A percentile compares a stretch with the other conserved stretches of the same genome.
phyloP scores from a whole-genome alignment of 805 yeast species.

The Metschnikowia rubicola region DNA sequence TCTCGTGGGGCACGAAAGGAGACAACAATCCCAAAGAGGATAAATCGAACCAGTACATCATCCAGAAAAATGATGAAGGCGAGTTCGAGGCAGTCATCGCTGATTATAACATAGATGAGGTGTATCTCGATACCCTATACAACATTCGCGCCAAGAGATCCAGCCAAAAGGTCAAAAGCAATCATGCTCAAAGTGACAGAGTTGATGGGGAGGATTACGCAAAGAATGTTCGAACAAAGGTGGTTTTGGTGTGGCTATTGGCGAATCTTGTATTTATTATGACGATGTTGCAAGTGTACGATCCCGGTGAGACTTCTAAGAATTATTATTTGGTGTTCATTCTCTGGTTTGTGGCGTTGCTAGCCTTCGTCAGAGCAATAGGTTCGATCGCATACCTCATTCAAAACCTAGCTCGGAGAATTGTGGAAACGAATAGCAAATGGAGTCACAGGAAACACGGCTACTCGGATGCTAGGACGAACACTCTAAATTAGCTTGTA shows the following conservation, averaged over 20 bases:
- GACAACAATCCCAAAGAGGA: conserved; percentile 66
- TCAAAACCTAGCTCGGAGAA: conserved; percentile 33
- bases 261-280: conserved; percentile 76
- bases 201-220: conserved; percentile 77
- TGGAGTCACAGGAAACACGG: conserved; percentile 41
- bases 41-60: conserved; percentile 76
- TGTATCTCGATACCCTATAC: conserved; percentile 70
- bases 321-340: conserved; percentile 81
- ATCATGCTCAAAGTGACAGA: conserved; percentile 20
- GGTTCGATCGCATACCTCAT: conserved; percentile 76
- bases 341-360: conserved; percentile 86
- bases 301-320: conserved; percentile 51
- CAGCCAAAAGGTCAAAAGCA: conserved; percentile 42
- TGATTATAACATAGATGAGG: conserved; percentile 80
- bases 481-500: conserved; percentile 26
- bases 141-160: conserved; percentile 70
- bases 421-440: conserved; percentile 39
- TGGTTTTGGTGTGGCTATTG: conserved; percentile 92
- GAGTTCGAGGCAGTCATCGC: conserved; percentile 75
- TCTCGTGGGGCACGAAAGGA: conserved; percentile 99
- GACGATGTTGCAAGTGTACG: conserved; percentile 82
- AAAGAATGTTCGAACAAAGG: conserved; percentile 90
- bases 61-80: conserved; percentile 76
- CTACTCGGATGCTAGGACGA: conserved; percentile 31
- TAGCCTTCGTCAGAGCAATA: conserved; percentile 75